These are phyloP conservation scores for Crithidia expoeki DNA, from an alignment of 208 protist species.

Conservation along the genomic window DNA sequence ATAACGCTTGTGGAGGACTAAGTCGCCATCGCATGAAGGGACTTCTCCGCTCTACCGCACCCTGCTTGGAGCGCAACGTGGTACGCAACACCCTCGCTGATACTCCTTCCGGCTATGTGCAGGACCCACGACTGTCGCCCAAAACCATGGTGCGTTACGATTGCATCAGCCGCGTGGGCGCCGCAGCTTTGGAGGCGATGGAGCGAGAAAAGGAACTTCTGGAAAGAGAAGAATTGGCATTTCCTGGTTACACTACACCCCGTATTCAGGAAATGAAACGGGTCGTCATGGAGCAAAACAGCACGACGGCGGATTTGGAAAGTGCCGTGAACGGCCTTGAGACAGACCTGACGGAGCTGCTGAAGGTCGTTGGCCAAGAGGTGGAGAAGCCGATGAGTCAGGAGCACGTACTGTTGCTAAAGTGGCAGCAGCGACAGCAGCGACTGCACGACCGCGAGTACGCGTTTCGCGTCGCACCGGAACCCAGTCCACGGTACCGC, in stretches of 20 bases:
- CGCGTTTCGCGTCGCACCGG: constrained; percentile 23
- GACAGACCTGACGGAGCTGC: constrained; percentile 39
- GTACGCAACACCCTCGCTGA: constrained; percentile 68
- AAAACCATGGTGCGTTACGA: constrained; percentile 56
- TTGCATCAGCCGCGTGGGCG: constrained; percentile 29
- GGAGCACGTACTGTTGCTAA: constrained; percentile 32
- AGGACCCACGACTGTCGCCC: constrained; percentile 60
- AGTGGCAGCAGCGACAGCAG: constrained; percentile 46
- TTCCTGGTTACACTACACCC: constrained; percentile 69
- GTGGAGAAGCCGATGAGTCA: constrained; percentile 42
- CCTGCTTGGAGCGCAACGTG: constrained; percentile 54
- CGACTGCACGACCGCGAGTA: constrained; percentile 23
- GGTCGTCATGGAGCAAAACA: constrained; percentile 35
- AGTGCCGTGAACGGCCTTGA: constrained; percentile 36
- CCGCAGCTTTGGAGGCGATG: constrained; percentile 51
- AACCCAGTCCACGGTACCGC: constrained; percentile 9
- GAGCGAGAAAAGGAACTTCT: constrained; percentile 59
- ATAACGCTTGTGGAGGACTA: neutral
- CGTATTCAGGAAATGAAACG: constrained; percentile 51
- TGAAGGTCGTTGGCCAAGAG: constrained; percentile 38
- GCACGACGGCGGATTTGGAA: constrained; percentile 31
- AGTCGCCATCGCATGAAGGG: neutral
- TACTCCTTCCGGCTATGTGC: constrained; percentile 75
- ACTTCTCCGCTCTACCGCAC: constrained; percentile 14
- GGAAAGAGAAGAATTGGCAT: constrained; percentile 58